Evolutionary conservation across 441 rosid genomes (phyloP).

Genomic region (Populus hybrid): DNA sequence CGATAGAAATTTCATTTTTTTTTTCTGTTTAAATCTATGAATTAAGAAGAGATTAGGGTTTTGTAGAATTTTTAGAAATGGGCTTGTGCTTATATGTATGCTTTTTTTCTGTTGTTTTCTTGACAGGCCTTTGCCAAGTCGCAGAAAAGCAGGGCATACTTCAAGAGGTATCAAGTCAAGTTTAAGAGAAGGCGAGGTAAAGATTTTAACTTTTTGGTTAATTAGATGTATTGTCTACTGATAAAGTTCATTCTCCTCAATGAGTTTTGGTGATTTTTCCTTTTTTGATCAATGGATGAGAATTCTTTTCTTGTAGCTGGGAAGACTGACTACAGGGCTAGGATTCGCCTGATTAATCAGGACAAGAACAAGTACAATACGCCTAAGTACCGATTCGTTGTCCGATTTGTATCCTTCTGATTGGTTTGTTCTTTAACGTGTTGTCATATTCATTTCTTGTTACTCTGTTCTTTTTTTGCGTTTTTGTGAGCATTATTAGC

Average conservation of each 20-base stretch:
- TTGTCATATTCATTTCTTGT: too few relatives aligned
- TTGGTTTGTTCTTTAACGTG: not conserved
- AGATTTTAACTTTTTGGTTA: not conserved
- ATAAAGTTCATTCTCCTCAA: not conserved
- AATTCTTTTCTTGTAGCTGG: conserved; percentile 42
- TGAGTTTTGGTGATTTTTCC: not conserved
- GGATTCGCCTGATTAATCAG: conserved; percentile 86
- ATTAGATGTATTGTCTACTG: not conserved
- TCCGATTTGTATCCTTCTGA: conserved; percentile 60
- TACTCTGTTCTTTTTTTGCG: not conserved
- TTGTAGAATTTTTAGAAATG: not conserved
- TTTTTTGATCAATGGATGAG: not conserved
- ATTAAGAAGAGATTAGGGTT: not conserved
- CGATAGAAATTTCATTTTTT: not conserved
- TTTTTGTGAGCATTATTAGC: not conserved
- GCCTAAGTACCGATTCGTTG: conserved; percentile 85
- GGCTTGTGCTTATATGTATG: not conserved
- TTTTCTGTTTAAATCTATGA: not conserved
- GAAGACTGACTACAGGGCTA: conserved; percentile 89
- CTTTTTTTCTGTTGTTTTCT: not conserved
- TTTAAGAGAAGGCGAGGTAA: conserved; percentile 93
- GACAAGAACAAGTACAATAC: conserved; percentile 96
- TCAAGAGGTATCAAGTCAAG: conserved; percentile 87
- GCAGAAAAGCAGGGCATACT: conserved; percentile 68
- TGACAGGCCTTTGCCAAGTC: conserved; percentile 67